Evolutionary conservation across 2,329 filamentous ascomycete species (phyloP).

Genomic region (Coniochaeta sp.): DNA sequence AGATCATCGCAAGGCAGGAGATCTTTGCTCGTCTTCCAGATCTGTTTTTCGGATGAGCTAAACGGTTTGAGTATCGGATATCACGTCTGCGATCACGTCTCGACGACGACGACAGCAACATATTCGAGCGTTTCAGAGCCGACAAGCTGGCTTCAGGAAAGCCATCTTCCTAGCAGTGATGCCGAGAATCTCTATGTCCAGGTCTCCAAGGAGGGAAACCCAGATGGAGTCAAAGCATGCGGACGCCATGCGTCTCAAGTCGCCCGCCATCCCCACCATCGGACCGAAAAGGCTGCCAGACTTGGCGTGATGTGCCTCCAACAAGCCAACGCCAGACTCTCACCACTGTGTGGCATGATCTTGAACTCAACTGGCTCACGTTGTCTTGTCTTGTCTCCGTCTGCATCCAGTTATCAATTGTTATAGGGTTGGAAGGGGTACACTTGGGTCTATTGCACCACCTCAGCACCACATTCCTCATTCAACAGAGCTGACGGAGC

Average conservation of each 20-base stretch:
- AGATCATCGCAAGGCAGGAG: neutral
- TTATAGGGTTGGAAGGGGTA: no score
- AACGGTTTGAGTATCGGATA: neutral
- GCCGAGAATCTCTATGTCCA: slow-evolving; percentile 12
- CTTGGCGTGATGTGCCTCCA: neutral
- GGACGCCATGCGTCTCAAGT: slow-evolving; percentile 5
- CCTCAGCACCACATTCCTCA: neutral
- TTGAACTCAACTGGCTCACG: no score
- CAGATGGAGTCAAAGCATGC: neutral
- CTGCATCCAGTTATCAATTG: no score
- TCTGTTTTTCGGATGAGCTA: neutral
- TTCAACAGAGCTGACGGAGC: neutral
- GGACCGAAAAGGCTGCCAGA: slow-evolving; percentile 17
- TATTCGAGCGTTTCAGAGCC: neutral
- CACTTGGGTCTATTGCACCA: neutral
- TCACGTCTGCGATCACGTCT: neutral
- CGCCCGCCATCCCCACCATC: slow-evolving; percentile 12
- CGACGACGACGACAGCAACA: neutral
- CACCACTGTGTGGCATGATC: neutral
- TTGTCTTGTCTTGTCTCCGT: no score
- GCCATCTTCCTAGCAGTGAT: slow-evolving; percentile 7
- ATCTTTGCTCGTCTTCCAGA: neutral
- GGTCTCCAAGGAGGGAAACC: slow-evolving; percentile 1
- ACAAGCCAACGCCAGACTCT: neutral
- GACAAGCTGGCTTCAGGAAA: neutral